phyloP scores from a whole-genome alignment of 2,329 filamentous ascomycete genomes.

The Ophiocordyceps camponoti-floridani region DNA sequence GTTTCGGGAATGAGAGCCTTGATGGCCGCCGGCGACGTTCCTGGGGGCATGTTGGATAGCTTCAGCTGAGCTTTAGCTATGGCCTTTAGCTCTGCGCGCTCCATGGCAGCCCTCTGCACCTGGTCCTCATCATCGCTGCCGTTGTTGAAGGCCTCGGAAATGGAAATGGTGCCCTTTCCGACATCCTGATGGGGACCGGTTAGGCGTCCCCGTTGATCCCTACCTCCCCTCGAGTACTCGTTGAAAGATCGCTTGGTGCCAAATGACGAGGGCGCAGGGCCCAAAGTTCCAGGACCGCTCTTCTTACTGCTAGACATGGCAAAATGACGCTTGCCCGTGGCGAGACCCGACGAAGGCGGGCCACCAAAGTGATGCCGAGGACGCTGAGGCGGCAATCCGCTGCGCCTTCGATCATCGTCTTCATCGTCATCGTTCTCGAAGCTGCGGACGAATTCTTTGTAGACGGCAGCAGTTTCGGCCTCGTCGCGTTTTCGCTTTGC shows the following conservation, averaged over 20 bases:
- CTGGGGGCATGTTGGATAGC: conserved; percentile 41
- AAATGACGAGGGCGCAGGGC: conserved; percentile 29
- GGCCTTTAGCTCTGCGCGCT: conserved; percentile 36
- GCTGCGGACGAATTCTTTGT: conserved; percentile 74
- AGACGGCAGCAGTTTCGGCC: conserved; percentile 72
- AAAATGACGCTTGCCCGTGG: conserved; percentile 42
- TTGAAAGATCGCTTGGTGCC: conserved; percentile 35
- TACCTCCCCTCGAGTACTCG: conserved; percentile 19
- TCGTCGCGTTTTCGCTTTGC: conserved; percentile 72
- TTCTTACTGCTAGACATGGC: conserved; percentile 34
- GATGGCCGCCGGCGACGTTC: conserved; percentile 38
- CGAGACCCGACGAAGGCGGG: conserved; percentile 2
- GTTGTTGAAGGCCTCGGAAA: conserved; percentile 55
- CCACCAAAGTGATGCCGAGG: conserved; percentile 11
- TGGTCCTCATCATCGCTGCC: conserved; percentile 43
- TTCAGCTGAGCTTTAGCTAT: conserved; percentile 44
- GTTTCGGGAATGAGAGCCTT: conserved; percentile 40
- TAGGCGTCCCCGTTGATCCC: conserved; percentile 6
- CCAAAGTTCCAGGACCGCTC: conserved; percentile 45
- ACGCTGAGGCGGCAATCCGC: conserved; percentile 4
- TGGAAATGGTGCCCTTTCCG: conserved; percentile 28
- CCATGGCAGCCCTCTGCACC: conserved; percentile 14
- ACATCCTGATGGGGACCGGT: conserved; percentile 17
- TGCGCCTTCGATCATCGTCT: conserved; percentile 8
- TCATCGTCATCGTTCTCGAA: conserved; percentile 45